These are phyloP conservation scores for Coemansia javaensis DNA, from an alignment of 192 early-diverging fungal genomes.

Conservation along the genomic window DNA sequence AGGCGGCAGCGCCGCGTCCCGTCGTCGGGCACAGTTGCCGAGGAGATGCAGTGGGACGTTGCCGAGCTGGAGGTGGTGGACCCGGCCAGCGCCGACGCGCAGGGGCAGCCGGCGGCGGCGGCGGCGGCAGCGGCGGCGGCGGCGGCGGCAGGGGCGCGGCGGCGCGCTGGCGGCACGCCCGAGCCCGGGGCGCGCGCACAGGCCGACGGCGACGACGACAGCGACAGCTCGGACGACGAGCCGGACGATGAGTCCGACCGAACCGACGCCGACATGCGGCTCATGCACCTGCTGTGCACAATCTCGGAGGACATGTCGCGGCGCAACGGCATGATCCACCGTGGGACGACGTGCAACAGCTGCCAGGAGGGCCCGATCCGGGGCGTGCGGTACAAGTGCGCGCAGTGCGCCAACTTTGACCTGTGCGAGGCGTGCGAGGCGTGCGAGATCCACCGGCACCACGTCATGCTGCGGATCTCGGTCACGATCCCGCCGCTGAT, in stretches of 20 bases:
- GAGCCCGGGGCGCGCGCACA: not conserved
- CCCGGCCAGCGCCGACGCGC: no score
- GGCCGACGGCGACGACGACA: conserved; percentile 15
- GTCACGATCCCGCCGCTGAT: conserved; percentile 89
- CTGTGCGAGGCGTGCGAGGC: conserved; percentile 91
- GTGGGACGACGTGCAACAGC: conserved; percentile 90
- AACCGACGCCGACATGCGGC: conserved; percentile 40
- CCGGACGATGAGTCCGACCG: not conserved
- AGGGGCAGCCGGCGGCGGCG: not conserved
- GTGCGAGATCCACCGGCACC: conserved; percentile 72
- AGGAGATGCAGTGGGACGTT: conserved; percentile 12
- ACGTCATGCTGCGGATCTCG: conserved; percentile 85
- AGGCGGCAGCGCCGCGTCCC: conserved; percentile 27
- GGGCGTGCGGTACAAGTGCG: conserved; percentile 88
- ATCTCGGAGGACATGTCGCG: conserved; percentile 84
- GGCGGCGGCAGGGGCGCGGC: conserved; percentile 1
- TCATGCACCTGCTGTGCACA: conserved; percentile 69
- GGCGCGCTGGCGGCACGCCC: not conserved
- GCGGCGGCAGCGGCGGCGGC: conserved; percentile 1
- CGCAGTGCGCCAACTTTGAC: conserved; percentile 91
- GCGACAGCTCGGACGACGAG: conserved; percentile 1
- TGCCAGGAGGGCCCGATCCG: conserved; percentile 84
- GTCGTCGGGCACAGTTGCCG: conserved; percentile 8
- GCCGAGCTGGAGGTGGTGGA: not conserved
- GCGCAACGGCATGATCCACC: conserved; percentile 56